phyloP scores from a whole-genome alignment of 441 rosid genomes.

The Brassica hybrid region DNA sequence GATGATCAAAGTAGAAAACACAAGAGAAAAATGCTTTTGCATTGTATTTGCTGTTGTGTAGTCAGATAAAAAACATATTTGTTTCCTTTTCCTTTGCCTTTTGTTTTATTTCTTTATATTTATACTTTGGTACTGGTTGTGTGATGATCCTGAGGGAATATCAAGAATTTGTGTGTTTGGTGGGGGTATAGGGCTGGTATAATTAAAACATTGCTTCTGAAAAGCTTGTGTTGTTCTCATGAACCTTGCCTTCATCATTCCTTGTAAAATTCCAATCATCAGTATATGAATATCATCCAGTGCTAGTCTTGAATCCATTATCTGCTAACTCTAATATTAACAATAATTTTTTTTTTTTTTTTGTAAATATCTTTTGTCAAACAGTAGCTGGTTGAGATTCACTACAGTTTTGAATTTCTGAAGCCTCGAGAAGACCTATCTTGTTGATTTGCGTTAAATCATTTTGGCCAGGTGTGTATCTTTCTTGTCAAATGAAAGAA shows the following conservation, averaged over 20 bases:
- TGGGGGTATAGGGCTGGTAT: slow-evolving; percentile 22
- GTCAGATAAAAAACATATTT: slow-evolving; percentile 21
- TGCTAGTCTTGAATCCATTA: too few relatives aligned
- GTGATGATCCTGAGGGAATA: slow-evolving; percentile 13
- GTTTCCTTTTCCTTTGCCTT: slow-evolving; percentile 6
- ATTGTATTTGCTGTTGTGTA: slow-evolving; percentile 24
- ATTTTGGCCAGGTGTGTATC: too few relatives aligned
- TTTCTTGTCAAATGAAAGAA: too few relatives aligned
- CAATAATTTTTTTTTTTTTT: too few relatives aligned
- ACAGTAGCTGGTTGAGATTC: too few relatives aligned
- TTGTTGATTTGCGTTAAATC: too few relatives aligned
- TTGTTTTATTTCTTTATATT: background rate
- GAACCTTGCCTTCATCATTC: background rate
- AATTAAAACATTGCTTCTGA: slow-evolving; percentile 6
- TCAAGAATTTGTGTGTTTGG: background rate
- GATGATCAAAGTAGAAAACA: slow-evolving; percentile 8
- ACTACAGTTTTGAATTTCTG: too few relatives aligned
- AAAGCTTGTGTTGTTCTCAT: background rate
- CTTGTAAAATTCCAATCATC: background rate
- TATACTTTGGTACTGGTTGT: slow-evolving; percentile 3
- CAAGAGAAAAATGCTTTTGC: slow-evolving; percentile 6
- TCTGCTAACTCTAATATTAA: too few relatives aligned
- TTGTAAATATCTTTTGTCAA: too few relatives aligned
- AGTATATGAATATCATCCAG: too few relatives aligned
- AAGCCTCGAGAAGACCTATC: too few relatives aligned